phyloP scores from a whole-genome alignment of 805 yeast genomes.

The Candida ovalis region DNA sequence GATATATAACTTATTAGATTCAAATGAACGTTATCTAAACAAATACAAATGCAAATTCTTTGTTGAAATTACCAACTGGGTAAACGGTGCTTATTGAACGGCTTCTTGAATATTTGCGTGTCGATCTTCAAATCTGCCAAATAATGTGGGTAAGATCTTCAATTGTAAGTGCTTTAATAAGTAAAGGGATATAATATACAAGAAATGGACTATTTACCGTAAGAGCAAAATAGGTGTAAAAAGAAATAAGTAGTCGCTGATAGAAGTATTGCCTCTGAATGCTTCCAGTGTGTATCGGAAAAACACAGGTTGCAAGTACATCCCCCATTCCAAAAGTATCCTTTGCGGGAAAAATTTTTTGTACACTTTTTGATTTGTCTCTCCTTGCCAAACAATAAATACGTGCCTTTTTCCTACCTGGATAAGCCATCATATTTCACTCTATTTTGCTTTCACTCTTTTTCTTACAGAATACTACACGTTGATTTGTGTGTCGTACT shows the following conservation, averaged over 20 bases:
- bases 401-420: not conserved
- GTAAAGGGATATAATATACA: not conserved
- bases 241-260: not conserved
- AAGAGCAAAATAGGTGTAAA: not conserved
- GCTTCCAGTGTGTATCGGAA: not conserved
- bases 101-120: not conserved
- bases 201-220: not conserved
- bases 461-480: no score
- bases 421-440: no score
- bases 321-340: not conserved
- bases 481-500: no score
- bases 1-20: no score
- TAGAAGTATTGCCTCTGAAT: not conserved
- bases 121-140: not conserved
- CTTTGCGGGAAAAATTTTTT: not conserved
- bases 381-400: not conserved
- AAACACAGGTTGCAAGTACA: slow-evolving; percentile 1
- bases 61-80: not conserved
- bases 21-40: not conserved
- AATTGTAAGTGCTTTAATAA: not conserved
- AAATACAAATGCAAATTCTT: not conserved
- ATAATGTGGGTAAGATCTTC: not conserved
- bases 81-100: not conserved
- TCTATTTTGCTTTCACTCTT: no score
- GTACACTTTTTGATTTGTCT: not conserved